phyloP scores from a whole-genome alignment of 352 stramenopile species.

The Globisporangium nodosum region DNA sequence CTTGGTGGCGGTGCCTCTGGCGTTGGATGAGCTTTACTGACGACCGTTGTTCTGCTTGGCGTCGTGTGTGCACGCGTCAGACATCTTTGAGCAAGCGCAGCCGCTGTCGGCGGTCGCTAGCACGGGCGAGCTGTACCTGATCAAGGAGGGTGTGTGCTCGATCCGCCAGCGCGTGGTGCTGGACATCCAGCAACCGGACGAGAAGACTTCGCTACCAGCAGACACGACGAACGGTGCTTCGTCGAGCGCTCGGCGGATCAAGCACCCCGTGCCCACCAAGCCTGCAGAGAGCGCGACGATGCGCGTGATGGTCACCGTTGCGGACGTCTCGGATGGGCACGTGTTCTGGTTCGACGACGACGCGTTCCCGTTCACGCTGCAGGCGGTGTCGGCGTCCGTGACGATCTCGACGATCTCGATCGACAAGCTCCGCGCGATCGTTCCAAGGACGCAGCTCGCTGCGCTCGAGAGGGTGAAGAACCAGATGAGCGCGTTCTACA shows the following conservation, averaged over 20 bases:
- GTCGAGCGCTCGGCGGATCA: neutral
- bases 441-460: slow-evolving; percentile 30
- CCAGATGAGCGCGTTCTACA: slow-evolving; percentile 21
- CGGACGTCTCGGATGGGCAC: slow-evolving; percentile 42
- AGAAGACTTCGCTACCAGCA: neutral
- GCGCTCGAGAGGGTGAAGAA: slow-evolving; percentile 21
- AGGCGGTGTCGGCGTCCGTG: slow-evolving; percentile 38
- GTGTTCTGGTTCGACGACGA: slow-evolving; percentile 47
- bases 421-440: slow-evolving; percentile 39
- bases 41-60: neutral
- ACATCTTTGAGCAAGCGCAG: slow-evolving; percentile 22
- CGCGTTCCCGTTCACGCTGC: slow-evolving; percentile 30
- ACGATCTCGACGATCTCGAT: slow-evolving; percentile 38
- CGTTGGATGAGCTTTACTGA: neutral
- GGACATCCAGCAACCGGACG: neutral
- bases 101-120: neutral
- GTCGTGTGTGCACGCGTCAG: slow-evolving; percentile 12
- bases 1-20: neutral
- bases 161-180: slow-evolving; percentile 28
- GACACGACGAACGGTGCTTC: neutral
- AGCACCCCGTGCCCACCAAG: neutral
- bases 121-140: slow-evolving; percentile 26
- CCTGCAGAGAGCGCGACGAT: slow-evolving; percentile 7
- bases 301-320: slow-evolving; percentile 41
- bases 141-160: slow-evolving; percentile 50